Percentiles rank a stretch among this genome's conserved stretches.
phyloP scores from a whole-genome alignment of 805 yeast genomes.

The Hanseniaspora mollemarum region DNA sequence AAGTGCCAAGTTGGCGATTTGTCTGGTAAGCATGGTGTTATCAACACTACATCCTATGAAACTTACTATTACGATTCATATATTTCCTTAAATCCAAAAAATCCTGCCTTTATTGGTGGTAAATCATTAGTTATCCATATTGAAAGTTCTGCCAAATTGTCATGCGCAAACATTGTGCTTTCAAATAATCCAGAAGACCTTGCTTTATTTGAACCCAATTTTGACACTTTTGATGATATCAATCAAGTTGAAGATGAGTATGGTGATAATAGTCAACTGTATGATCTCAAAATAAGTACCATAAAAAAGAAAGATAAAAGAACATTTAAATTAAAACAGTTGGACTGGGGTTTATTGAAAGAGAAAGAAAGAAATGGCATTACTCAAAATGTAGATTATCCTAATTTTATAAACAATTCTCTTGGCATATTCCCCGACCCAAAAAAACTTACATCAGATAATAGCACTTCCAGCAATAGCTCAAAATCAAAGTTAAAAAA shows the following conservation, averaged over 20 bases:
- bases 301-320: background rate
- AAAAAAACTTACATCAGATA: background rate
- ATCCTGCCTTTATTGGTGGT: conserved; percentile 50
- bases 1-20: conserved; percentile 63
- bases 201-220: background rate
- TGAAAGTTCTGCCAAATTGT: conserved; percentile 44
- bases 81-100: conserved; percentile 46
- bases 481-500: too few relatives aligned
- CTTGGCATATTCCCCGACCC: too few relatives aligned
- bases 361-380: background rate
- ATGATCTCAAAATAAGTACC: background rate
- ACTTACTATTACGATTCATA: conserved; percentile 52
- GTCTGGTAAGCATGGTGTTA: conserved; percentile 66
- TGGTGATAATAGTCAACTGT: background rate
- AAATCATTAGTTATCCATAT: conserved; percentile 47
- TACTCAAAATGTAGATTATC: background rate
- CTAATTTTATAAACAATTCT: background rate
- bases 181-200: conserved; percentile 2
- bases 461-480: too few relatives aligned
- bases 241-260: background rate
- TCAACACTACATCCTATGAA: conserved; percentile 59
- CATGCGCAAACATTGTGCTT: conserved; percentile 46
- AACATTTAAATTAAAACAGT: background rate
- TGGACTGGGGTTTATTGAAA: conserved; percentile 7
- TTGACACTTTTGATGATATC: background rate